Evolutionary conservation across 1,139 yeast genomes (phyloP).

Genomic region (Candida sanyaensis): DNA sequence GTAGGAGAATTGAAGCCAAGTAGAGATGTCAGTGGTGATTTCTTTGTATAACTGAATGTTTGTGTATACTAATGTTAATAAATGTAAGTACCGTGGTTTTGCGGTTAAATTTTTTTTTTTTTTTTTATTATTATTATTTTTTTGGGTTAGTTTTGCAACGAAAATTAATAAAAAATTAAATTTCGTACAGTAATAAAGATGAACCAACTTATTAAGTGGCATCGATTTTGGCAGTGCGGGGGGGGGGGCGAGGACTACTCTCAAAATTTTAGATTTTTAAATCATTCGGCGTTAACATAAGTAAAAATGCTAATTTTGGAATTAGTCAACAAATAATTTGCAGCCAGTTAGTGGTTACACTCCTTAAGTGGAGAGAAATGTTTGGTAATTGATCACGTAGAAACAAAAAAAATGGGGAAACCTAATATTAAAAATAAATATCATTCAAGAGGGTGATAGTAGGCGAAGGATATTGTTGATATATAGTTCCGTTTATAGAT

Average conservation of each 20-base stretch:
- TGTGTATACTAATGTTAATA: neutral
- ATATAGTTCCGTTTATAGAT: too few relatives aligned
- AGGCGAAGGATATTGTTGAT: too few relatives aligned
- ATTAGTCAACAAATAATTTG: neutral
- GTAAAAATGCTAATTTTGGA: neutral
- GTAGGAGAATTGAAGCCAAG: slow-evolving; percentile 29
- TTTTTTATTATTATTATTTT: too few relatives aligned
- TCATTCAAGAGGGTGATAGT: too few relatives aligned
- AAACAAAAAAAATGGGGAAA: slow-evolving; percentile 1
- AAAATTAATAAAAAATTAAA: too few relatives aligned
- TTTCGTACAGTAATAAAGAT: too few relatives aligned
- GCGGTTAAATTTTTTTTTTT: too few relatives aligned
- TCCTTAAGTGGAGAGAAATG: neutral
- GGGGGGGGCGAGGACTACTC: neutral
- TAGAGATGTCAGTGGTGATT: slow-evolving; percentile 35
- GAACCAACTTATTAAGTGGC: slow-evolving; percentile 15
- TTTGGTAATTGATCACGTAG: too few relatives aligned
- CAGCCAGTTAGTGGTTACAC: neutral
- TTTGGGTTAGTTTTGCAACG: too few relatives aligned
- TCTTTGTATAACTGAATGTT: slow-evolving; percentile 21
- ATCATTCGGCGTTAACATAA: slow-evolving; percentile 16
- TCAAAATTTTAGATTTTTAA: slow-evolving; percentile 14
- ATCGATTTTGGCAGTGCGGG: slow-evolving; percentile 16
- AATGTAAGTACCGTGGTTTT: too few relatives aligned
- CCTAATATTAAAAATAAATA: neutral